Evolutionary conservation across 306 rosid species (phyloP).

Genomic region (Spatholobus suberectus): DNA sequence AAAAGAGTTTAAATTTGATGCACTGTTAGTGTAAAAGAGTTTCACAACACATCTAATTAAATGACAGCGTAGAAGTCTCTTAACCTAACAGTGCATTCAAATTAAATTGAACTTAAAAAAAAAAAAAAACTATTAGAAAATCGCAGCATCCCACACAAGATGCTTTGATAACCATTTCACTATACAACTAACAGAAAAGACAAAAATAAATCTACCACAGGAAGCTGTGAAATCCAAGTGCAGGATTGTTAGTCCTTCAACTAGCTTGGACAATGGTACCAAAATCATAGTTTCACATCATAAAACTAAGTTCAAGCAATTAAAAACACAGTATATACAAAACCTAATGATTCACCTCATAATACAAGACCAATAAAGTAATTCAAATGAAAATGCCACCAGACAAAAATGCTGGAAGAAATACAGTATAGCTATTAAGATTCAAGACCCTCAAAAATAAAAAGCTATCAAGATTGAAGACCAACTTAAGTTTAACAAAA

Average conservation of each 20-base stretch:
- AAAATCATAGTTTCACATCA: neutral
- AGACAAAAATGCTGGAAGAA: neutral
- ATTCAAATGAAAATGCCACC: slow-evolving; percentile 17
- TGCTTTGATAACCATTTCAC: neutral
- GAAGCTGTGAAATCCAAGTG: slow-evolving; percentile 8
- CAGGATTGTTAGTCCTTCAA: neutral
- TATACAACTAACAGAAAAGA: neutral
- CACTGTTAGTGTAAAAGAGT: neutral
- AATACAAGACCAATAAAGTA: neutral
- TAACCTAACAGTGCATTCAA: neutral
- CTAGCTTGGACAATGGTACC: neutral
- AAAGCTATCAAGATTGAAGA: slow-evolving; percentile 14
- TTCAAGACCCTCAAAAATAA: too few relatives aligned
- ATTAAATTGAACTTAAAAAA: neutral
- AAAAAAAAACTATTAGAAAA: neutral
- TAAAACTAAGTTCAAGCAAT: neutral
- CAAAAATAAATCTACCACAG: neutral
- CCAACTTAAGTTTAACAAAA: neutral
- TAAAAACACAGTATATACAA: neutral
- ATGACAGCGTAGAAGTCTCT: neutral
- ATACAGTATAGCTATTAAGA: too few relatives aligned
- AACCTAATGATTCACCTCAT: slow-evolving; percentile 15
- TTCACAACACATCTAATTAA: neutral
- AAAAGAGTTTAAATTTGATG: neutral
- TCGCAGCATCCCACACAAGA: neutral